Percentiles rank a stretch among this genome's conserved stretches.
Conservation (phyloP, 2,329 filamentous ascomycete genomes). For the Epichloe sp. region DNA sequence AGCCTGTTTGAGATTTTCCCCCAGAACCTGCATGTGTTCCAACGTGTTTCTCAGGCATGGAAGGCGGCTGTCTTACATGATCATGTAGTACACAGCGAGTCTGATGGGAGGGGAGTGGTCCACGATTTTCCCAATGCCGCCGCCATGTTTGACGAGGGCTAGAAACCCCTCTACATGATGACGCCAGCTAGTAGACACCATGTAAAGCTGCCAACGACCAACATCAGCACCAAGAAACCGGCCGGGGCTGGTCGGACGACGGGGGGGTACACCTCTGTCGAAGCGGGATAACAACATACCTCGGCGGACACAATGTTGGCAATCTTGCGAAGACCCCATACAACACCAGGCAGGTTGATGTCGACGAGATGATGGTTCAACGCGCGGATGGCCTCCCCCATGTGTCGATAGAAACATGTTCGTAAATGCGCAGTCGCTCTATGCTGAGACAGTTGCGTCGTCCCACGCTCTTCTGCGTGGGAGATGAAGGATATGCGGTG, state of each 20-base stretch:
- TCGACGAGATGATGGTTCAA: background rate
- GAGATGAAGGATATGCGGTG: background rate
- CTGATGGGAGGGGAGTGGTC: background rate
- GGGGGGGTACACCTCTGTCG: background rate
- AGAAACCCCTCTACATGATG: background rate
- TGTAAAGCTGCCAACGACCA: background rate
- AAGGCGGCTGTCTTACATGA: background rate
- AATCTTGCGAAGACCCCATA: background rate
- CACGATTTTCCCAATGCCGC: background rate
- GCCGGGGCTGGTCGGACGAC: background rate
- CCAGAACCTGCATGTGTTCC: background rate
- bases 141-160: background rate
- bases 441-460: background rate
- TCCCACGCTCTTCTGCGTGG: background rate
- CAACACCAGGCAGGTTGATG: background rate
- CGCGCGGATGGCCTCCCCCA: background rate
- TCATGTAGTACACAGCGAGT: background rate
- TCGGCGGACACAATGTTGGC: background rate
- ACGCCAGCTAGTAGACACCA: background rate
- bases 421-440: background rate
- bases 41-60: background rate
- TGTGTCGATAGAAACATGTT: background rate
- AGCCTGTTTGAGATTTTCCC: background rate
- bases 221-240: background rate
- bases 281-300: background rate